These are phyloP conservation scores for Neofusicoccum laricinum DNA, from an alignment of 2,329 filamentous ascomycete genomes.

Conservation along the genomic window DNA sequence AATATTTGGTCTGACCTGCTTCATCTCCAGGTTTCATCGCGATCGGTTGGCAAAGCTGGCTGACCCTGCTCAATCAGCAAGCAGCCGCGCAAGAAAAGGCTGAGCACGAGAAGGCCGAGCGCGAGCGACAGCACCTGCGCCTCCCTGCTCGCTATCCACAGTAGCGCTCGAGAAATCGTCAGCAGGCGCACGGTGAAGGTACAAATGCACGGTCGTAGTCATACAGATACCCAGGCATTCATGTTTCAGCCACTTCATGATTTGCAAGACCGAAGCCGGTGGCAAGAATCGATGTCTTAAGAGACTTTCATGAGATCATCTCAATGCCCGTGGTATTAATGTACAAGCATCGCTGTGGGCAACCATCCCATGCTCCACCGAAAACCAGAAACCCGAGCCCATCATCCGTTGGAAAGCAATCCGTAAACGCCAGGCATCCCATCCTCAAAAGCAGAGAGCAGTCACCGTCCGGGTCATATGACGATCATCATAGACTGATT, in stretches of 20 bases:
- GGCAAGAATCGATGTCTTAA: constrained; percentile 12
- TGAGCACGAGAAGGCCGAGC: constrained; percentile 19
- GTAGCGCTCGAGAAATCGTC: too few relatives aligned
- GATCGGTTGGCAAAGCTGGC: constrained; percentile 89
- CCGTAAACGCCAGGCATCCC: constrained; percentile 16
- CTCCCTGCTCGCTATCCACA: background rate
- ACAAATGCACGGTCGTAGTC: background rate
- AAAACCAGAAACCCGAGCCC: constrained; percentile 15
- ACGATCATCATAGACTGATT: background rate
- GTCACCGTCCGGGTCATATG: constrained; percentile 10
- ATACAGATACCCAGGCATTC: background rate
- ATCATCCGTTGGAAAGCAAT: constrained; percentile 10
- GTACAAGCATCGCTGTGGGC: constrained; percentile 17
- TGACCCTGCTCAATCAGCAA: constrained; percentile 73
- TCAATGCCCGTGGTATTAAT: constrained; percentile 19
- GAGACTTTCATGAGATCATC: constrained; percentile 18
- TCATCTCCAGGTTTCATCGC: constrained; percentile 59
- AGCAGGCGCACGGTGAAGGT: too few relatives aligned
- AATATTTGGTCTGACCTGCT: background rate
- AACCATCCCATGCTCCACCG: constrained; percentile 16
- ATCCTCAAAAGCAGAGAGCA: constrained; percentile 14
- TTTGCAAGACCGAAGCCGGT: background rate
- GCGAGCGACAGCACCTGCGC: background rate
- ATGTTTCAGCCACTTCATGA: background rate
- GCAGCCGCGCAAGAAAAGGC: constrained; percentile 59